phyloP scores from a whole-genome alignment of 805 yeast species.

The Schwanniomyces sp. region DNA sequence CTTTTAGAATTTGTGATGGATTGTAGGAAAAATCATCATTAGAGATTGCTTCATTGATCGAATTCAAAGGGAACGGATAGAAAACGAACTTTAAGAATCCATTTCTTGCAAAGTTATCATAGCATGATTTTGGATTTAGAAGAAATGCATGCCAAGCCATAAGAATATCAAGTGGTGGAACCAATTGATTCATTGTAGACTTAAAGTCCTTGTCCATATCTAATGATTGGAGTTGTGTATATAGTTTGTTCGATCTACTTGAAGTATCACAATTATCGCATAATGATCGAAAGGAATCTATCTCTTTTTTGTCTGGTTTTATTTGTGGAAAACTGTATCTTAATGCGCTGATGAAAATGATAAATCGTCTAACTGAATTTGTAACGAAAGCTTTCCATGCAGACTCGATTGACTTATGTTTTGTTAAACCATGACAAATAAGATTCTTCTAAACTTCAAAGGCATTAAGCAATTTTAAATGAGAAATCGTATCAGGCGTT shows the following conservation, averaged over 20 bases:
- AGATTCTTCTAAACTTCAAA: constrained; percentile 16
- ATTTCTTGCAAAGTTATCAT: constrained; percentile 12
- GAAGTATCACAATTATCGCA: too few species aligned
- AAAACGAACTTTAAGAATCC: constrained; percentile 8
- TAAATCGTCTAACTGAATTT: constrained; percentile 20
- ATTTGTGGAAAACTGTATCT: neutral
- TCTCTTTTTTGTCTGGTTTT: neutral
- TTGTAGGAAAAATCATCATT: constrained; percentile 9
- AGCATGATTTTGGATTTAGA: constrained; percentile 15
- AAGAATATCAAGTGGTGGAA: constrained; percentile 21
- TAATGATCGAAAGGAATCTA: neutral
- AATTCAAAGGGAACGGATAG: constrained; percentile 11
- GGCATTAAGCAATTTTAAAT: constrained; percentile 21
- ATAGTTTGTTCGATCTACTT: too few species aligned
- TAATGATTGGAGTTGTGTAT: too few species aligned
- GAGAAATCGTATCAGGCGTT: too few species aligned
- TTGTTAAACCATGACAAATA: constrained; percentile 4
- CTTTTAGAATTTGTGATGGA: constrained; percentile 6
- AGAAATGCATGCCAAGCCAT: constrained; percentile 23
- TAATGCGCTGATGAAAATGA: constrained; percentile 17
- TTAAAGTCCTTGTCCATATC: neutral
- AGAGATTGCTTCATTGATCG: constrained; percentile 4
- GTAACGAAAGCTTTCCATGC: constrained; percentile 23
- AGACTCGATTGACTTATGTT: constrained; percentile 7
- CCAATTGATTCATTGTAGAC: neutral